Evolutionary conservation across 768 basidiomycete species (phyloP), one percentile per base, ranked within the genome.

Genomic region (Boletellus sp.): DNA sequence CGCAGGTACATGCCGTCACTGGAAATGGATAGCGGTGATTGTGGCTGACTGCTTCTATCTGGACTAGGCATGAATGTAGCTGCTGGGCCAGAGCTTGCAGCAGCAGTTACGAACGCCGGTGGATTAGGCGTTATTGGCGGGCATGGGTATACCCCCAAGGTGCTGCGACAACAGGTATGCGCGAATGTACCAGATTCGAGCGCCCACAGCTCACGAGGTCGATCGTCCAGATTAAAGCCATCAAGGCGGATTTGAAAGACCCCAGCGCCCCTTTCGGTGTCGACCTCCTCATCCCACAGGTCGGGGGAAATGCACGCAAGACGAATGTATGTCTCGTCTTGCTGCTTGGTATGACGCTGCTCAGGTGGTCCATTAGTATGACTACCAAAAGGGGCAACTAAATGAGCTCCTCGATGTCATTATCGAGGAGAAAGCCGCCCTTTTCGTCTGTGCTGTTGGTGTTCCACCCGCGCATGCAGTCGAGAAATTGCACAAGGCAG

Each of bases 111-210:
- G 38, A 96, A 95, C 61, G 94, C 92, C 23, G 93, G 94, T 42
- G 94, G 94, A 45, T 59, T 96, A 37, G 94, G 94, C 54, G 91
- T 95, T 45, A 91, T 97, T 53, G 94, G 94, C 33, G 94, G 94
- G 47, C 75, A 87, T 28, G 90, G 90, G 0, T 93, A 87, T 64
- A 90, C 91, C 3, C 88, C 88, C 19, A 88, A 87, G 67, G 75
- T 89, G 44, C 77, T 93, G 20, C 80, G 85, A 38, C 74, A 79
- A 58, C 91, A 92, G 76, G 90, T 89, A 53, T 50, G 74, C 32
- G 10, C n/a, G 20, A 34, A 42, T 1, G 6, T 26, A n/a, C 12
- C 22, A 19, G n/a, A 22, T 9, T 2, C 42, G 36, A 38, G 23
- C 22, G 31, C 33, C 20, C 17, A 4, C 13, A 28, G 2, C 51